These are phyloP conservation scores for Magnaporthiopsis incrustans DNA, from an alignment of 2,329 filamentous ascomycete species.

Conservation along the genomic window DNA sequence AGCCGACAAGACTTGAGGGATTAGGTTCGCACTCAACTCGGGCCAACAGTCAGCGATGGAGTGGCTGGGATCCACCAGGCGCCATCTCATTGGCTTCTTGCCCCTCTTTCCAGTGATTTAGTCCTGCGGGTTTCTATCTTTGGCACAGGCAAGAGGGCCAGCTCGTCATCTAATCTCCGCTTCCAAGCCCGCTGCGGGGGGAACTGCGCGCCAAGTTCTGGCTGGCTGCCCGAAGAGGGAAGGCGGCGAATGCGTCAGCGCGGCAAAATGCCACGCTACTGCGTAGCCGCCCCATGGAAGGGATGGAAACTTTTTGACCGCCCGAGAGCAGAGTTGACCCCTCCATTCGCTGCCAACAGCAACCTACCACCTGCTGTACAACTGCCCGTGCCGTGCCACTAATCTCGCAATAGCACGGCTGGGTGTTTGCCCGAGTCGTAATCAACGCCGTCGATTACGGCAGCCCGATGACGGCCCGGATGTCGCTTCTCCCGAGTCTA, in stretches of 20 bases:
- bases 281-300: neutral
- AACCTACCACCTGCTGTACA: too few species aligned
- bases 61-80: neutral
- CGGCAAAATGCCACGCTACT: neutral
- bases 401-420: too few species aligned
- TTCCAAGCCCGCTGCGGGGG: too few species aligned
- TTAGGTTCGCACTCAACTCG: neutral
- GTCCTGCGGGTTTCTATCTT: neutral
- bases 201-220: neutral
- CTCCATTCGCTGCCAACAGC: too few species aligned
- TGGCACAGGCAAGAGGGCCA: neutral
- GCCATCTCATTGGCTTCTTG: neutral
- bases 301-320: neutral
- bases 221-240: neutral
- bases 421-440: too few species aligned
- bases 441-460: neutral
- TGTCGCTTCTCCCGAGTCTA: neutral
- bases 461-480: neutral
- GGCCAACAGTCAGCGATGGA: neutral
- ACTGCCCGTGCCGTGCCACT: too few species aligned
- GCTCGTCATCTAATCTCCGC: neutral
- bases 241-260: neutral
- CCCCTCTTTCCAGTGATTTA: neutral
- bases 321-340: too few species aligned
- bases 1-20: neutral